These are phyloP conservation scores for Crithidia thermophila DNA, from an alignment of 208 protist genomes.

Conservation along the genomic window DNA sequence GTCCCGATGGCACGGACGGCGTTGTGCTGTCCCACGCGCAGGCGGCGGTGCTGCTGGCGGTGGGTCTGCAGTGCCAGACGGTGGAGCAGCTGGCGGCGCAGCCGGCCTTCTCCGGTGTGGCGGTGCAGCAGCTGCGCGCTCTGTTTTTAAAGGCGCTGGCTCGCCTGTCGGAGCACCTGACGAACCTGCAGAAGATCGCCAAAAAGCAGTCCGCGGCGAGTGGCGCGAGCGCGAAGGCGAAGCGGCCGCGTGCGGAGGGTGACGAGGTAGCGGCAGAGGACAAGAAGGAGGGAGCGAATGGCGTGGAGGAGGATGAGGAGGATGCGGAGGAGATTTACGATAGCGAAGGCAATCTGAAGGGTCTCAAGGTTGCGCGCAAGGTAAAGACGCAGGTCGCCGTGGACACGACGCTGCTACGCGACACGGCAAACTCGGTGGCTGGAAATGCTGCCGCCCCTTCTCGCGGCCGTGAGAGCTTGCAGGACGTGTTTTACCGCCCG, in stretches of 20 bases:
- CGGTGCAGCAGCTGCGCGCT: slow-evolving; percentile 81
- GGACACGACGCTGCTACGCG: slow-evolving; percentile 77
- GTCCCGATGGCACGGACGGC: slow-evolving; percentile 73
- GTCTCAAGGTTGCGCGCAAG: slow-evolving; percentile 69
- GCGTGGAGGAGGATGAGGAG: slow-evolving; percentile 42
- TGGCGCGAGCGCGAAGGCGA: neutral
- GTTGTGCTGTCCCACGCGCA: slow-evolving; percentile 91
- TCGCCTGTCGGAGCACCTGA: slow-evolving; percentile 80
- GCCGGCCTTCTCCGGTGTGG: slow-evolving; percentile 60
- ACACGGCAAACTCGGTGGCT: slow-evolving; percentile 52
- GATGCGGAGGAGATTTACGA: slow-evolving; percentile 65
- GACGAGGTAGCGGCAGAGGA: neutral
- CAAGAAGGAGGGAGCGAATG: no score
- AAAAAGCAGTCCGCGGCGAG: neutral
- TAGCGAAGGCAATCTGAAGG: slow-evolving; percentile 67
- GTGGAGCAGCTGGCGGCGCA: slow-evolving; percentile 70
- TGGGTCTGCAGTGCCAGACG: slow-evolving; percentile 94
- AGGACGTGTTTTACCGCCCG: slow-evolving; percentile 76
- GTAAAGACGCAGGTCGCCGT: slow-evolving; percentile 51
- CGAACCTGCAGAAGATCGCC: slow-evolving; percentile 51
- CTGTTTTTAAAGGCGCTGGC: slow-evolving; percentile 87
- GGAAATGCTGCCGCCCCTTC: slow-evolving; percentile 33
- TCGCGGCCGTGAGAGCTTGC: slow-evolving; percentile 35
- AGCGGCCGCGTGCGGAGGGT: slow-evolving; percentile 1
- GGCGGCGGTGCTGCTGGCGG: slow-evolving; percentile 92